Evolutionary conservation across 164 flowering plant genomes (phyloP).

Genomic region (Piper betle): DNA sequence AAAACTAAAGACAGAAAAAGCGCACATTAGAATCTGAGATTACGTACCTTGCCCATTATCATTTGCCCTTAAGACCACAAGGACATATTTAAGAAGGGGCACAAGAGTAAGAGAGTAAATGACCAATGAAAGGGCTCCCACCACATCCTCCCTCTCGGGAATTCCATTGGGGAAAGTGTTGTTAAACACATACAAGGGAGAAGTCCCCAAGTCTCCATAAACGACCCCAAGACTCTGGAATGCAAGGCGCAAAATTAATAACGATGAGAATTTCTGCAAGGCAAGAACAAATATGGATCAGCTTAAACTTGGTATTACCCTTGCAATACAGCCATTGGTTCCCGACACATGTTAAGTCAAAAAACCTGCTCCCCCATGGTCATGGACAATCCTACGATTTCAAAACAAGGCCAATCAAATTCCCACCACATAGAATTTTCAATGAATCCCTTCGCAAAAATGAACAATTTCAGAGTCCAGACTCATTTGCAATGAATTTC

Average conservation of each 20-base stretch:
- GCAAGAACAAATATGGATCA: too few species aligned
- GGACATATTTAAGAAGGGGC: constrained; percentile 60
- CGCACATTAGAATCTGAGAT: too few species aligned
- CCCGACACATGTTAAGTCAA: too few species aligned
- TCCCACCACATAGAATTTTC: too few species aligned
- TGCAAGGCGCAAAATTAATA: neutral
- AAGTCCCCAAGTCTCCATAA: constrained; percentile 43
- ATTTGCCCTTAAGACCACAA: constrained; percentile 51
- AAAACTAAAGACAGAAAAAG: neutral
- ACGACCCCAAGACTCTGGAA: constrained; percentile 27
- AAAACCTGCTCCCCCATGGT: too few species aligned
- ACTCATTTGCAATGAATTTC: too few species aligned
- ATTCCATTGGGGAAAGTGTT: constrained; percentile 25
- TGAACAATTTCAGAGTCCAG: too few species aligned
- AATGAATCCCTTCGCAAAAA: too few species aligned
- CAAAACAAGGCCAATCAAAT: too few species aligned
- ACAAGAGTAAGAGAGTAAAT: constrained; percentile 69
- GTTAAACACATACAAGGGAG: constrained; percentile 34
- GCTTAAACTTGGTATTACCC: too few species aligned
- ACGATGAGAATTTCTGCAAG: neutral
- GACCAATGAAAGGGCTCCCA: constrained; percentile 61
- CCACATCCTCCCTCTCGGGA: constrained; percentile 33
- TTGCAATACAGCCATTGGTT: too few species aligned
- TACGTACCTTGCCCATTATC: constrained; percentile 78
- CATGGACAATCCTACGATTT: too few species aligned